Evolutionary conservation across 73 alveolate species (phyloP).

Genomic region (Paramecium octaurelia): DNA sequence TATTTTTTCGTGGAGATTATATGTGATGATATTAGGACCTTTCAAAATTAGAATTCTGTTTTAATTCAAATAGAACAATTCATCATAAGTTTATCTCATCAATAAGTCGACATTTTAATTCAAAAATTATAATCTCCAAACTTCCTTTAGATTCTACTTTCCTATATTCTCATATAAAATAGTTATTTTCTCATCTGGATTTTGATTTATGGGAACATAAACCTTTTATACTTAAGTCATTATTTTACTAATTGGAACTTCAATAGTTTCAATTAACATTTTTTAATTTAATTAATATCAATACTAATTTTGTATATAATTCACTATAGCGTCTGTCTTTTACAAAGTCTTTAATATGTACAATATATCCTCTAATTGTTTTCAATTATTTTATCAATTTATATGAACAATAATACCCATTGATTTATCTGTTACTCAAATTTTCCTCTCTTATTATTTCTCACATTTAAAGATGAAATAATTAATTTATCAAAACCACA

Average conservation of each 20-base stretch:
- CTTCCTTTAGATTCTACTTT: background rate
- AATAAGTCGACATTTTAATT: background rate
- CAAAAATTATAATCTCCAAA: background rate
- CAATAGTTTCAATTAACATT: background rate
- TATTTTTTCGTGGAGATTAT: background rate
- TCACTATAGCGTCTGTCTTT: no score
- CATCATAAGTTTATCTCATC: background rate
- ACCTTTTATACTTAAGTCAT: background rate
- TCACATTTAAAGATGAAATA: no score
- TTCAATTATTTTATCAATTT: no score
- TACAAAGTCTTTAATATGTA: no score
- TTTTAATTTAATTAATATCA: background rate
- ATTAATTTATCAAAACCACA: no score
- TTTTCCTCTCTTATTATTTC: no score
- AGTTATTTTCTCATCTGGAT: background rate
- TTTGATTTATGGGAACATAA: background rate
- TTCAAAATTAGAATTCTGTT: background rate
- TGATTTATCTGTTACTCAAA: no score
- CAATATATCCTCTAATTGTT: no score
- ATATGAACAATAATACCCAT: no score
- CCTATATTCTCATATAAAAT: background rate
- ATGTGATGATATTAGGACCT: background rate
- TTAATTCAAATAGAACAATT: background rate
- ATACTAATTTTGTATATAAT: no score
- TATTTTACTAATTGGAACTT: background rate